Evolutionary conservation across 768 basidiomycete species (phyloP).

Genomic region (Boletus vinaceobasis): DNA sequence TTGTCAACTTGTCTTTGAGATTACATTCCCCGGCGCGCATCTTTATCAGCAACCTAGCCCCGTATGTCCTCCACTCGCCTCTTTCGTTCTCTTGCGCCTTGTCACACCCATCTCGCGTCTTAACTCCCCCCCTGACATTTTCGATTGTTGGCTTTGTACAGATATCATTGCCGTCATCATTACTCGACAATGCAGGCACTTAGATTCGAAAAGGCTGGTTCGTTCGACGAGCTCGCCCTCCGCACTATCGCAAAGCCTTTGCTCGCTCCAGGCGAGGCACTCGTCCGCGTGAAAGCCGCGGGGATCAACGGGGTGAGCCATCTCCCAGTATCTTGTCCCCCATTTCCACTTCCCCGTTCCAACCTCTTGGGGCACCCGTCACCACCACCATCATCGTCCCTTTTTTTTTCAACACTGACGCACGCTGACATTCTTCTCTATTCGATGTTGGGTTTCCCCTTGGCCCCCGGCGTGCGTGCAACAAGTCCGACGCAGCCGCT

Average conservation of each 20-base stretch:
- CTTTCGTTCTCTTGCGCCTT: not conserved
- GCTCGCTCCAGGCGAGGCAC: slow-evolving; percentile 31
- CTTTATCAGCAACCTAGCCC: not conserved
- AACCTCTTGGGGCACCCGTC: not conserved
- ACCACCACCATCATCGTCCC: not conserved
- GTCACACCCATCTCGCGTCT: not conserved
- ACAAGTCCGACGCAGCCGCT: slow-evolving; percentile 31
- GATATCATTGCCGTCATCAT: slow-evolving; percentile 1
- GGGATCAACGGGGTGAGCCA: slow-evolving; percentile 33
- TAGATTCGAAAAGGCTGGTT: slow-evolving; percentile 31
- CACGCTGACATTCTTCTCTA: not conserved
- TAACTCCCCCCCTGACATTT: not conserved
- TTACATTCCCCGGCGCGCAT: not conserved
- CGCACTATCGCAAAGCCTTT: slow-evolving; percentile 24
- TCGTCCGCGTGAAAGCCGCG: slow-evolving; percentile 31
- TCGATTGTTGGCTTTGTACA: not conserved
- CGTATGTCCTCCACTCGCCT: slow-evolving; percentile 1
- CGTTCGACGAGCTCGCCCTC: slow-evolving; percentile 26
- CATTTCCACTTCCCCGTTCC: not conserved
- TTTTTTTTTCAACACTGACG: not conserved
- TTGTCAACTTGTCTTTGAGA: not conserved
- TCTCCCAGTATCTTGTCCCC: not conserved
- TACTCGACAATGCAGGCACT: slow-evolving; percentile 30
- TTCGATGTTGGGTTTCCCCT: not conserved
- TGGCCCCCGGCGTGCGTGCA: not conserved